Percentiles rank a stretch among this genome's conserved stretches.
These are phyloP conservation scores for Hortiboletus flavorubellus DNA, from an alignment of 768 basidiomycete genomes.

Conservation along the genomic window DNA sequence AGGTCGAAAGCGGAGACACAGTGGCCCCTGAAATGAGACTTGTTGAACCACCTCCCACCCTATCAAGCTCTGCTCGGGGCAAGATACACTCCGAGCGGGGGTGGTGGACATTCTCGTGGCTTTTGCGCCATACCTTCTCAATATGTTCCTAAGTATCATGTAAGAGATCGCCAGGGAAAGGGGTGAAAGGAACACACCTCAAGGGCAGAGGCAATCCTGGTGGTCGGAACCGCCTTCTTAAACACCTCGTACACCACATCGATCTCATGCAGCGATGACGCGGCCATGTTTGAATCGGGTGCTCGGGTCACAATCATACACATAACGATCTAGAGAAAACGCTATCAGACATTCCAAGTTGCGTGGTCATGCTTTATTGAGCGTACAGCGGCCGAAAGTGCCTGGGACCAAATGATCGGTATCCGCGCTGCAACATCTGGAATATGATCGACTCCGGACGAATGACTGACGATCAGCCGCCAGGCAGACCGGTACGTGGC, in stretches of 20 bases:
- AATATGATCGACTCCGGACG: slow-evolving; percentile 38
- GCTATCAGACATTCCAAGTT: not conserved
- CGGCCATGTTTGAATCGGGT: slow-evolving; percentile 46
- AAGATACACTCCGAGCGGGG: slow-evolving; percentile 27
- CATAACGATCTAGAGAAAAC: slow-evolving; percentile 49
- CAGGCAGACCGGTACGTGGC: slow-evolving; percentile 72
- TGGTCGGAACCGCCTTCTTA: slow-evolving; percentile 42
- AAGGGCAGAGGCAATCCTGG: slow-evolving; percentile 44
- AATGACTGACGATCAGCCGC: slow-evolving; percentile 53
- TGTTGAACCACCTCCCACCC: slow-evolving; percentile 52
- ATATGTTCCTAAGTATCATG: slow-evolving; percentile 36
- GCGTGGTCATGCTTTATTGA: not conserved
- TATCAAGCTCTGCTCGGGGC: slow-evolving; percentile 48
- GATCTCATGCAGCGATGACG: slow-evolving; percentile 47
- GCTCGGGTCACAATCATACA: slow-evolving; percentile 51
- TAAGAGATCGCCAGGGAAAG: not conserved
- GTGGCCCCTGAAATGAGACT: slow-evolving; percentile 33
- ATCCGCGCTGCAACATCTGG: slow-evolving; percentile 45
- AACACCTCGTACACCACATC: slow-evolving; percentile 44
- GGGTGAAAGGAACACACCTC: slow-evolving; percentile 32
- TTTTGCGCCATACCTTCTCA: slow-evolving; percentile 41
- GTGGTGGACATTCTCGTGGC: slow-evolving; percentile 38
- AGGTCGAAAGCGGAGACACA: slow-evolving; percentile 7
- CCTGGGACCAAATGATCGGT: slow-evolving; percentile 61
- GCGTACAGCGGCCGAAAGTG: slow-evolving; percentile 61